phyloP scores from a whole-genome alignment of 176 grass and related monocot genomes.

The Urochloa ruziziensis region DNA sequence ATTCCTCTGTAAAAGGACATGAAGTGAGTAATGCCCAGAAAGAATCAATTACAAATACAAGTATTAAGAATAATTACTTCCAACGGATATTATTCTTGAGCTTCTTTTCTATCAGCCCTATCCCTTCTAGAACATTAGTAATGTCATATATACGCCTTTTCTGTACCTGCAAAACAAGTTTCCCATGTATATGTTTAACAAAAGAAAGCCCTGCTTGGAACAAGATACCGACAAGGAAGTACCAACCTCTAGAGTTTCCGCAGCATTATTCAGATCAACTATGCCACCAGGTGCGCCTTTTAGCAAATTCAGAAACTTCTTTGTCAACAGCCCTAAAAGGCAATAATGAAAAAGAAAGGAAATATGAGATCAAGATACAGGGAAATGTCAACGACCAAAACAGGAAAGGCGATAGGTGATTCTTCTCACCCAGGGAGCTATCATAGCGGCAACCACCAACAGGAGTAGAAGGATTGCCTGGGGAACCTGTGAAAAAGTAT shows the following conservation, averaged over 20 bases:
- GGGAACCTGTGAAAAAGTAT: constrained; percentile 61
- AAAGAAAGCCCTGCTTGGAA: background rate
- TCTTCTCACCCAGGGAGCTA: constrained; percentile 72
- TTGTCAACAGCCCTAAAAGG: constrained; percentile 63
- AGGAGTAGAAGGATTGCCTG: constrained; percentile 54
- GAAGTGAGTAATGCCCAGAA: constrained; percentile 26
- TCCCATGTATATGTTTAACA: background rate
- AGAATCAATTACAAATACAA: constrained; percentile 2
- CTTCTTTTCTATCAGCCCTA: constrained; percentile 95
- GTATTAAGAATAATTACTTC: constrained; percentile 65
- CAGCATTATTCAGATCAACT: constrained; percentile 87
- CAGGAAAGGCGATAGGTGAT: background rate
- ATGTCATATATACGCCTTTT: constrained; percentile 97
- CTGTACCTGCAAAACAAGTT: constrained; percentile 60
- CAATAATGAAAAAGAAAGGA: constrained; percentile 2
- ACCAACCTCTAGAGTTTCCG: constrained; percentile 74
- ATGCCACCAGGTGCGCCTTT: constrained; percentile 71
- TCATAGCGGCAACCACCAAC: constrained; percentile 71
- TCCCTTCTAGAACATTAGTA: constrained; percentile 97
- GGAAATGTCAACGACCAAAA: background rate
- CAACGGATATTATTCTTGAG: constrained; percentile 83
- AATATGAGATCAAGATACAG: constrained; percentile 13
- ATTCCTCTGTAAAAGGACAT: constrained; percentile 52
- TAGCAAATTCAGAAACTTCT: constrained; percentile 86
- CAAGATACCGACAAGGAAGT: constrained; percentile 5